Percentiles rank a stretch among this genome's conserved stretches.
Evolutionary conservation across 345 rosid species (phyloP).

Genomic region (Populus simonii): DNA sequence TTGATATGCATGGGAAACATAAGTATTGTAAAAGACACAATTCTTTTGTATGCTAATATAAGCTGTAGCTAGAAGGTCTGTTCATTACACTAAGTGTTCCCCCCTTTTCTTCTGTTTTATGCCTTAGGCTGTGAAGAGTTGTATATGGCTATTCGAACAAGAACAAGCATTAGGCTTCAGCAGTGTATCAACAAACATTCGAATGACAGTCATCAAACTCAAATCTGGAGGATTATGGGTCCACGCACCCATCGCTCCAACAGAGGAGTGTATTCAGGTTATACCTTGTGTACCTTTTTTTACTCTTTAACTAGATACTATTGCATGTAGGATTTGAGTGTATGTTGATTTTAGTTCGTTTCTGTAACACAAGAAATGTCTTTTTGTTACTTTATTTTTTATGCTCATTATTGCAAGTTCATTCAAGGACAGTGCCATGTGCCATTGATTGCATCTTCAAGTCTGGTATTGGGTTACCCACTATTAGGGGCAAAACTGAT

Average conservation of each 20-base stretch:
- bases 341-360: background rate
- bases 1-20: background rate
- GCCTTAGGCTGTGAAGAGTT: conserved; percentile 72
- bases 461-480: background rate
- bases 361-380: background rate
- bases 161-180: conserved; percentile 98
- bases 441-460: too few species aligned
- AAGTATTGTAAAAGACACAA: background rate
- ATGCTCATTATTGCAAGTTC: too few species aligned
- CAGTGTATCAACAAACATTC: conserved; percentile 86
- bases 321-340: background rate
- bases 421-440: too few species aligned
- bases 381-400: too few species aligned
- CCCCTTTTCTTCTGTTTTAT: background rate
- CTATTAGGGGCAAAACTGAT: background rate
- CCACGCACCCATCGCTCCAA: conserved; percentile 99
- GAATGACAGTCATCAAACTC: conserved; percentile 95
- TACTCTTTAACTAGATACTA: background rate
- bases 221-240: conserved; percentile 98
- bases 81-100: background rate
- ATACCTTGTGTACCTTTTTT: background rate
- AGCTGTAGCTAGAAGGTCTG: background rate
- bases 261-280: conserved; percentile 90
- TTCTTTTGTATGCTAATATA: background rate
- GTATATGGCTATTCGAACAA: conserved; percentile 95